Conservation (phyloP, 2,329 filamentous ascomycete species). For the Aschersonia sp. region DNA sequence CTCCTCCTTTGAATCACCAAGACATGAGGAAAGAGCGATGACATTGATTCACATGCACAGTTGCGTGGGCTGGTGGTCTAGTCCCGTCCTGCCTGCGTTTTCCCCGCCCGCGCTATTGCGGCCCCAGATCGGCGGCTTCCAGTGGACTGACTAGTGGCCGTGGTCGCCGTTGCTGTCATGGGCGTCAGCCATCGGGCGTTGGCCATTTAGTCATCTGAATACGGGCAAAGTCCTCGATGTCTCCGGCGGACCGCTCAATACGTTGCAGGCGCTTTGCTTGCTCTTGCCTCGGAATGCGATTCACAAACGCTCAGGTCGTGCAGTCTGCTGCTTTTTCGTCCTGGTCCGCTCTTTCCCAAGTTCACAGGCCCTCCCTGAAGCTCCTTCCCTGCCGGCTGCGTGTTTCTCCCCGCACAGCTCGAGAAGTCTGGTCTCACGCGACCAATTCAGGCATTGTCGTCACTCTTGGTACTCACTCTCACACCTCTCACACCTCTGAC, state of each 20-base stretch:
- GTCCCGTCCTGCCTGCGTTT: neutral
- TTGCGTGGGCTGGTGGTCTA: neutral
- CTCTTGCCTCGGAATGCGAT: neutral
- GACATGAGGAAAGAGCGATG: neutral
- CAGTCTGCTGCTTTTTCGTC: neutral
- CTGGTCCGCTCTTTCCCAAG: neutral
- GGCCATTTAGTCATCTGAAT: too few relatives aligned
- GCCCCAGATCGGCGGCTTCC: neutral
- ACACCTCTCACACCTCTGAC: neutral
- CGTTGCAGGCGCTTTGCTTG: neutral
- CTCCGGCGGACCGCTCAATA: too few relatives aligned
- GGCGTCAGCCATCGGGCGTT: neutral
- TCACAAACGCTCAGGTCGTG: neutral
- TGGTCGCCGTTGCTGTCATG: neutral
- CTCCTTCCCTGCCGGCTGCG: neutral
- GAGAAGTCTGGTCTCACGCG: constrained; percentile 5
- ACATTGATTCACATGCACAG: too few relatives aligned
- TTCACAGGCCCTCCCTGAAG: neutral
- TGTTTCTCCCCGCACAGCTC: neutral
- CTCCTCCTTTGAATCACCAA: too few relatives aligned
- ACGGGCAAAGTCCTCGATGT: too few relatives aligned
- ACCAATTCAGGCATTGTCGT: constrained; percentile 1
- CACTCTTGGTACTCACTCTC: neutral
- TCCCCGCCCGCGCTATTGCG: neutral
- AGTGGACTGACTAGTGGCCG: too few relatives aligned